These are phyloP conservation scores for Fusarium robinianum DNA, from an alignment of 2,329 filamentous ascomycete species.

Conservation along the genomic window DNA sequence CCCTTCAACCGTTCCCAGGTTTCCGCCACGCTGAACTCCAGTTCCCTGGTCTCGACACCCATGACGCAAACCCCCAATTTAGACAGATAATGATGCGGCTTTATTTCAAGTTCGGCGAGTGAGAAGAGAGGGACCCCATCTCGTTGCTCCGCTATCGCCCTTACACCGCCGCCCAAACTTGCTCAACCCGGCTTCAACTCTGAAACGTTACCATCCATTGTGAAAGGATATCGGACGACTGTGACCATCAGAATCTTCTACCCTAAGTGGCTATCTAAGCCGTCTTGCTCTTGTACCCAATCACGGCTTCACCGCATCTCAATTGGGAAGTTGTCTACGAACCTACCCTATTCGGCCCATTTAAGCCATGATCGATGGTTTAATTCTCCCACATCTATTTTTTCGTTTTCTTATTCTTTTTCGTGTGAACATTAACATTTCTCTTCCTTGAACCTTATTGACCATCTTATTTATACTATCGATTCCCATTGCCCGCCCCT, in stretches of 20 bases:
- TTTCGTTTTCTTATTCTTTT: slow-evolving; percentile 6
- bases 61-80: slow-evolving; percentile 35
- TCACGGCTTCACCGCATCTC: slow-evolving; percentile 22
- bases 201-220: slow-evolving; percentile 7
- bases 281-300: slow-evolving; percentile 17
- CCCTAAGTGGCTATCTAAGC: too few relatives aligned
- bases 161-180: slow-evolving; percentile 17
- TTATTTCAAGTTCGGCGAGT: too few relatives aligned
- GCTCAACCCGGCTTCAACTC: slow-evolving; percentile 2
- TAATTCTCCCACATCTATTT: slow-evolving; percentile 14
- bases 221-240: slow-evolving; percentile 18
- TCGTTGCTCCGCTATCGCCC: slow-evolving; percentile 4
- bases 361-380: slow-evolving; percentile 14
- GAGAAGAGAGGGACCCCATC: slow-evolving; percentile 17
- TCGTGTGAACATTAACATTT: slow-evolving; percentile 19
- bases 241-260: too few relatives aligned
- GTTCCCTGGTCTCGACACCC: slow-evolving; percentile 8
- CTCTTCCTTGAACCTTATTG: too few relatives aligned
- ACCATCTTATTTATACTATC: too few relatives aligned
- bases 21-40: slow-evolving; percentile 8
- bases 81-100: too few relatives aligned
- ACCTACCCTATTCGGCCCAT: slow-evolving; percentile 22
- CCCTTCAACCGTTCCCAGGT: too few relatives aligned
- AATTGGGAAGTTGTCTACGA: slow-evolving; percentile 21
- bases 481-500: too few relatives aligned